Base-by-base conservation (phyloP, 2,329 filamentous ascomycete species). In the Pyrenochaeta sp. region DNA sequence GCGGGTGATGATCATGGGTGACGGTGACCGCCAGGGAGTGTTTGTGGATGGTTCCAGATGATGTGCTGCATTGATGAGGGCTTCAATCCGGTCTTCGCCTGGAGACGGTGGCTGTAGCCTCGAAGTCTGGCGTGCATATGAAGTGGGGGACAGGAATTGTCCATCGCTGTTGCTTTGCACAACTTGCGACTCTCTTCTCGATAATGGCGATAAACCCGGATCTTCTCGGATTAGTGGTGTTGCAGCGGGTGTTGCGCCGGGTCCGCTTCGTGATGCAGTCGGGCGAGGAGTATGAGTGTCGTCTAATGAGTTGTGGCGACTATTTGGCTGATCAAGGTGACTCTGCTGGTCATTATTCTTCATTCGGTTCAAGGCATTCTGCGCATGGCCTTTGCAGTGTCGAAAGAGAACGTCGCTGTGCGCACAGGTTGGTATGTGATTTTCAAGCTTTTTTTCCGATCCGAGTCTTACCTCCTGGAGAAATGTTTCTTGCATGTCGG, bases 401-500 rank as follows among this genome's bases (percentile, higher is more conserved):
- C 81, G 78, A 52, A 80, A 82, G 40, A 83, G 60, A 40, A 83
- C 79, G 71, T 81, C 79, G 68, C 79, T 81, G 60, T 47, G 44
- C 15, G 37, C 45, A 49, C 42, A 50, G 66, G 72, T 62, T 64
- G 69, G 50, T 43, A 32, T 27, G 40, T 43, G 49, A 62, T 59
- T 58, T 39, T 39, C 52, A 40, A 47, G 45, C 43, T 45, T 44
- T 48, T 31, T 50, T 43, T 46, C 46, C 32, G 51, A 53, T 31
- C n/a, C 41, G 32, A 45, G 39, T 46, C 60, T 62, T 64, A 83
- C 82, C 82, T 84, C 71, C 82, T 74, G 17, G 81, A 83, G 63
- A 83, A 84, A 51, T 81, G 77, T 62, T 84, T 84, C 56, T 82
- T 79, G 64, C 82, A 84, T 45, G 81, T 78, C 54, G 74, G 78